phyloP scores from a whole-genome alignment of 164 flowering plant genomes.

The Pachysandra terminalis region DNA sequence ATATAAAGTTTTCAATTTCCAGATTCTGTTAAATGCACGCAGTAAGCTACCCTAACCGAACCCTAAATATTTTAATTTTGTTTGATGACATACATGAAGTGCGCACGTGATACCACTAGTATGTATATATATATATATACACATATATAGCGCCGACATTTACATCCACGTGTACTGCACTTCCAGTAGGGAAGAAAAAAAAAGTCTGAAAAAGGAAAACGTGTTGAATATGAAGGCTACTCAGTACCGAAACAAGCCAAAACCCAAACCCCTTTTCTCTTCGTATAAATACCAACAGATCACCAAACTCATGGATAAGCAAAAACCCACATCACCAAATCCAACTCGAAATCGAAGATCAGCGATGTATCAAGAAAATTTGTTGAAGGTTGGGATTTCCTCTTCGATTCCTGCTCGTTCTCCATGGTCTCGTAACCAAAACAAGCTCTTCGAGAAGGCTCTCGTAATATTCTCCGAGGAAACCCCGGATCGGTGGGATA shows the following conservation, averaged over 20 bases:
- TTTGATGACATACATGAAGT: too few species aligned
- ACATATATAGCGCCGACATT: conserved; percentile 6
- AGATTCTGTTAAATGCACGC: too few species aligned
- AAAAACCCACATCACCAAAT: not conserved
- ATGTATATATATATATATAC: too few species aligned
- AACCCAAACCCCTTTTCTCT: too few species aligned
- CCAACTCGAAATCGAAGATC: not conserved
- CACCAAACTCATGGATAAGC: not conserved
- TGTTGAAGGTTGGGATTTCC: not conserved
- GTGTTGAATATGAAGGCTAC: not conserved
- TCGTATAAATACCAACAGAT: too few species aligned
- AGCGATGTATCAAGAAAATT: conserved; percentile 15
- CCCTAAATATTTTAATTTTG: too few species aligned
- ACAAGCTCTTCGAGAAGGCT: conserved; percentile 65
- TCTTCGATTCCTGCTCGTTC: not conserved
- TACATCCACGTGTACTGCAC: not conserved
- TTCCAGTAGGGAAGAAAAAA: not conserved
- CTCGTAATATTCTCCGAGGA: conserved; percentile 44
- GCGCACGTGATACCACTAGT: too few species aligned
- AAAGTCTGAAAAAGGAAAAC: not conserved
- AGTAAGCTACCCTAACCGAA: too few species aligned
- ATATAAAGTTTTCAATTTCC: too few species aligned
- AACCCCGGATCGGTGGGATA: conserved; percentile 46
- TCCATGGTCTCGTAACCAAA: conserved; percentile 43
- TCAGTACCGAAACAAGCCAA: not conserved